Percentiles rank a stretch among this genome's conserved stretches.
These are phyloP conservation scores for Parastagonospora avenae DNA, from an alignment of 2,329 filamentous ascomycete species.

Conservation along the genomic window DNA sequence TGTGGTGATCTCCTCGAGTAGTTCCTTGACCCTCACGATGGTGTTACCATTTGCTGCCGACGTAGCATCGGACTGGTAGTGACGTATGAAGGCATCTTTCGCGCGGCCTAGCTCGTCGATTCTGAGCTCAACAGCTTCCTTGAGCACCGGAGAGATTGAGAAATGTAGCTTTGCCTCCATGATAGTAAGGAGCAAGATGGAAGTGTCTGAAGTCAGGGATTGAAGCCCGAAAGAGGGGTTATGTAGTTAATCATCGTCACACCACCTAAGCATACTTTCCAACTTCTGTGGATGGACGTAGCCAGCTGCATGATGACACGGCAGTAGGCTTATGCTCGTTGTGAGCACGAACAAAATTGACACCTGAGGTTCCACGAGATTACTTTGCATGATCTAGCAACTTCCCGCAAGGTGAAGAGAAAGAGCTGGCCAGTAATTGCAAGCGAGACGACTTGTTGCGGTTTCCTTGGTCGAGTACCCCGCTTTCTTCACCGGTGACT, in stretches of 20 bases:
- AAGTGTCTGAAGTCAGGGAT: neutral
- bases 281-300: slow-evolving; percentile 10
- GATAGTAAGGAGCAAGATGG: neutral
- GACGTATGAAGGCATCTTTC: slow-evolving; percentile 55
- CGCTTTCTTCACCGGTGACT: slow-evolving; percentile 3
- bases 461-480: neutral
- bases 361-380: slow-evolving; percentile 11
- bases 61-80: slow-evolving; percentile 47
- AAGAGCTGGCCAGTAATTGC: slow-evolving; percentile 4
- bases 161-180: slow-evolving; percentile 13
- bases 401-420: slow-evolving; percentile 2
- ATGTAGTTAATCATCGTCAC: slow-evolving; percentile 4
- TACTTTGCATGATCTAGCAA: slow-evolving; percentile 16
- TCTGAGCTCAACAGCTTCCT: slow-evolving; percentile 47
- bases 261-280: neutral
- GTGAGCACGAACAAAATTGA: slow-evolving; percentile 2
- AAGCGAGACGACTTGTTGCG: slow-evolving; percentile 1
- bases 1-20: slow-evolving; percentile 46
- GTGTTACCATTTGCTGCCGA: slow-evolving; percentile 24
- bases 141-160: slow-evolving; percentile 23
- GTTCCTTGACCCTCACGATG: slow-evolving; percentile 37
- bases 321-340: slow-evolving; percentile 3
- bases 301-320: slow-evolving; percentile 9
- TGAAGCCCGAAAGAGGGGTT: slow-evolving; percentile 6
- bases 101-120: slow-evolving; percentile 62